A percentile compares a stretch with the other conserved stretches of the same genome.
Conservation (phyloP, 2,329 filamentous ascomycete genomes). For the Epicoccum sorghinum region DNA sequence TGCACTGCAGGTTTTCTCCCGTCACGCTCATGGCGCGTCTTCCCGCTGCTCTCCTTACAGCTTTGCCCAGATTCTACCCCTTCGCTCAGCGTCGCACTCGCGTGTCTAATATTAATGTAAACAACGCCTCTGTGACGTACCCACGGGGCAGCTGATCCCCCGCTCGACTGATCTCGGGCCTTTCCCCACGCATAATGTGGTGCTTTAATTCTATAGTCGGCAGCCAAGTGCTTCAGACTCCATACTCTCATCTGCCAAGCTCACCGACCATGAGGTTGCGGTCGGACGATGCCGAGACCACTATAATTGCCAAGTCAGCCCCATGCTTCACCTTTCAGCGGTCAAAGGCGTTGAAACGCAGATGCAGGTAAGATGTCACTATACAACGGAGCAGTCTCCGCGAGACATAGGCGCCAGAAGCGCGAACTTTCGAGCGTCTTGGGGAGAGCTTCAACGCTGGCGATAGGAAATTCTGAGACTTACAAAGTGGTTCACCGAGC, state of each 20-base stretch:
- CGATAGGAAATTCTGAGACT: constrained; percentile 51
- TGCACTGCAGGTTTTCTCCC: constrained; percentile 25
- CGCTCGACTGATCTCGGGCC: constrained; percentile 23
- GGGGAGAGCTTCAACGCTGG: not conserved
- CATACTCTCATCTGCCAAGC: constrained; percentile 64
- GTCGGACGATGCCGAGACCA: constrained; percentile 90
- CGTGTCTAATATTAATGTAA: constrained; percentile 35
- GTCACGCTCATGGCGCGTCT: constrained; percentile 30
- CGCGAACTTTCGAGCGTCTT: not conserved
- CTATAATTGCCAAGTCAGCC: constrained; percentile 56
- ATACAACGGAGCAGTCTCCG: constrained; percentile 3
- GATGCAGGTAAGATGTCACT: constrained; percentile 1
- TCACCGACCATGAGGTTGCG: constrained; percentile 84
- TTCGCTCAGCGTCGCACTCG: constrained; percentile 36
- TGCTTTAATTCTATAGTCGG: constrained; percentile 26
- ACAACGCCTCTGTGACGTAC: constrained; percentile 32
- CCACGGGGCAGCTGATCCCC: constrained; percentile 22
- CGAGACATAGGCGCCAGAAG: constrained; percentile 2
- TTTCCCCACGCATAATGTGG: constrained; percentile 34
- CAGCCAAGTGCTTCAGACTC: constrained; percentile 28
- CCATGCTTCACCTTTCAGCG: constrained; percentile 11
- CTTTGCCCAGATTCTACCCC: constrained; percentile 1
- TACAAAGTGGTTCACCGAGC: constrained; percentile 82
- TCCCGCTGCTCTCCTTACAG: constrained; percentile 11
- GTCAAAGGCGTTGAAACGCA: constrained; percentile 23